Evolutionary conservation across 2,329 filamentous ascomycete species (phyloP).

Genomic region (Nothopassalora personata): DNA sequence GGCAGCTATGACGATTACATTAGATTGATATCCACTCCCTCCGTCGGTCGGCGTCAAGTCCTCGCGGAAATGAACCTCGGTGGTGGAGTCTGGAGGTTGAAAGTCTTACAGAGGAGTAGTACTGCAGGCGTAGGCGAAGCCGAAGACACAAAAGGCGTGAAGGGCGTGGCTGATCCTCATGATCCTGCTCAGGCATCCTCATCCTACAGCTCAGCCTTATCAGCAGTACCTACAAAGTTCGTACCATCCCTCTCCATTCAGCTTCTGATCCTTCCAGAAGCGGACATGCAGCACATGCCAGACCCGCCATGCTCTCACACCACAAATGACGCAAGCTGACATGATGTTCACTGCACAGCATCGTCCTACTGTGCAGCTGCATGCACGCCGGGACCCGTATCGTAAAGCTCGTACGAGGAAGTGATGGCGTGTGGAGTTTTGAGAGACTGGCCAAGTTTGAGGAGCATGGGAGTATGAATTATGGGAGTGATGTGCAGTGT

Average conservation of each 20-base stretch:
- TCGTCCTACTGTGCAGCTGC: conserved; percentile 72
- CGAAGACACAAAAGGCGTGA: conserved; percentile 1
- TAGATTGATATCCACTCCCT: conserved; percentile 54
- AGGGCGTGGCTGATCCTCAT: neutral
- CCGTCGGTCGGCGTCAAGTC: conserved; percentile 42
- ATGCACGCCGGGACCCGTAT: conserved; percentile 85
- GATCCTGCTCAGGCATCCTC: neutral
- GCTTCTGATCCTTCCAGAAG: neutral
- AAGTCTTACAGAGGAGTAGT: conserved; percentile 45
- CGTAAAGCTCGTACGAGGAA: conserved; percentile 39
- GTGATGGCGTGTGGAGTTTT: conserved; percentile 49
- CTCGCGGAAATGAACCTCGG: conserved; percentile 62
- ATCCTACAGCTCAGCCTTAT: neutral
- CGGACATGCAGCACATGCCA: neutral
- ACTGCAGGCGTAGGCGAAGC: neutral
- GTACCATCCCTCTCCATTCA: neutral
- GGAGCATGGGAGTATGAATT: conserved; percentile 92
- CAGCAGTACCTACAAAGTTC: neutral
- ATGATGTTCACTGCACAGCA: conserved; percentile 21
- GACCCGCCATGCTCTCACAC: neutral
- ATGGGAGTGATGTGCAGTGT: conserved; percentile 68
- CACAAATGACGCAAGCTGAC: conserved; percentile 9
- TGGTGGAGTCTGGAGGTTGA: conserved; percentile 84
- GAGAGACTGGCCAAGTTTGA: conserved; percentile 66
- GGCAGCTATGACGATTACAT: conserved; percentile 89